Evolutionary conservation across 345 rosid genomes (phyloP), one percentile per base, ranked within the genome.

Genomic region (Salix brachista): DNA sequence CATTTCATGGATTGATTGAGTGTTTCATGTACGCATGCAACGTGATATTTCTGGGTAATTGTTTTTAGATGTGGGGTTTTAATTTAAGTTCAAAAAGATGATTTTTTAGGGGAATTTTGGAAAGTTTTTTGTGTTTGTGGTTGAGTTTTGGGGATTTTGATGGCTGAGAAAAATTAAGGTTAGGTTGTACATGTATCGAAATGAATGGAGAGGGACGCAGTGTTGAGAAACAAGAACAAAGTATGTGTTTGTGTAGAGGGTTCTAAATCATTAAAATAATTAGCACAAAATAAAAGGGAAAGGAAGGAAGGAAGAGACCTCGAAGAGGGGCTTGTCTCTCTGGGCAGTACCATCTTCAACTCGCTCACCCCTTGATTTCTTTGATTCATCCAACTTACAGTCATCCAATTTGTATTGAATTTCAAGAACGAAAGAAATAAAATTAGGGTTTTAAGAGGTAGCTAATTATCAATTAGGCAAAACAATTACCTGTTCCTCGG

Each of bases 271-370:
- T 62, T 62, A 28, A 13, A 11, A 48, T 41, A 41, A 56, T 32
- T 10, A 41, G 44, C 44, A 41, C 12, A 41, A 26, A 32, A 4
- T 7, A 10, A 50, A 25, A 12, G 13, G 11, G 19, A 18, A 3
- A 12, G 9, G 6, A 30, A 30, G 32, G 46, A 66, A 16, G 70
- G 36, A 67, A 58, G 60, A 14, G 26, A 93, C 97, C 94, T 95
- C 97, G 75, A 58, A 91, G 21, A 96, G 89, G 48, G 99, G 90
- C 48, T 96, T 86, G 67, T 93, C 99, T 79, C 99, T 88, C 85
- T 90, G 97, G 26, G 94, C 92, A 60, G 98, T 93, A 75, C 99
- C 99, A 79, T 93, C 99, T 66, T 93, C 99, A 65, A 93, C 89
- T 67, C 92, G 89, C 76, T 87, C 96, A n/a, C 99, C 98, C 80